These are phyloP conservation scores for Pseudognaphalium luteoalbum DNA, from an alignment of 129 eudicot species.

Conservation along the genomic window DNA sequence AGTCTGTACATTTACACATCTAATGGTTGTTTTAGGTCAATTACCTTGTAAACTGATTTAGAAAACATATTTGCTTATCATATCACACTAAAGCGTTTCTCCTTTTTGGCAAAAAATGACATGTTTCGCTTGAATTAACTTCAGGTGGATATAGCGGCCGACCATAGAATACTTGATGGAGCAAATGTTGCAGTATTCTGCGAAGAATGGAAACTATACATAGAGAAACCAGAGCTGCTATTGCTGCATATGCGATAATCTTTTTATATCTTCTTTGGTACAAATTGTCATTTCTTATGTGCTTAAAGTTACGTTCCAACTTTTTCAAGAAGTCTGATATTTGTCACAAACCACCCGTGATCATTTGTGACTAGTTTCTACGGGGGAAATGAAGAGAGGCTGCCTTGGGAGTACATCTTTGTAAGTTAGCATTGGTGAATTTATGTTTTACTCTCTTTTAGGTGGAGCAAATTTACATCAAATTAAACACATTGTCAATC, in stretches of 20 bases:
- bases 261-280: not conserved
- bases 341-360: conserved; percentile 5
- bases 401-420: not conserved
- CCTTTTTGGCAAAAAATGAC: not conserved
- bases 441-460: not conserved
- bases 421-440: not conserved
- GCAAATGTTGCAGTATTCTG: conserved; percentile 89
- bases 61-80: not conserved
- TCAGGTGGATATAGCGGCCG: conserved; percentile 87
- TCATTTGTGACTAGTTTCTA: conserved; percentile 17
- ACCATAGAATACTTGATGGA: conserved; percentile 92
- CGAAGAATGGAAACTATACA: conserved; percentile 77
- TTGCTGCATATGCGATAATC: conserved; percentile 74
- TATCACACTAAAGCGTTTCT: not conserved
- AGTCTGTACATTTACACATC: too few species aligned
- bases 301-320: not conserved
- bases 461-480: not conserved
- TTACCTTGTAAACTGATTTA: not conserved
- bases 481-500: not conserved
- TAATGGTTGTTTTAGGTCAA: not conserved
- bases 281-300: not conserved
- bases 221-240: conserved; percentile 83
- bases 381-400: conserved; percentile 11
- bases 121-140: conserved; percentile 2
- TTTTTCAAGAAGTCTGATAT: not conserved